phyloP scores from a whole-genome alignment of 768 basidiomycete genomes.

The Mycena floridula region DNA sequence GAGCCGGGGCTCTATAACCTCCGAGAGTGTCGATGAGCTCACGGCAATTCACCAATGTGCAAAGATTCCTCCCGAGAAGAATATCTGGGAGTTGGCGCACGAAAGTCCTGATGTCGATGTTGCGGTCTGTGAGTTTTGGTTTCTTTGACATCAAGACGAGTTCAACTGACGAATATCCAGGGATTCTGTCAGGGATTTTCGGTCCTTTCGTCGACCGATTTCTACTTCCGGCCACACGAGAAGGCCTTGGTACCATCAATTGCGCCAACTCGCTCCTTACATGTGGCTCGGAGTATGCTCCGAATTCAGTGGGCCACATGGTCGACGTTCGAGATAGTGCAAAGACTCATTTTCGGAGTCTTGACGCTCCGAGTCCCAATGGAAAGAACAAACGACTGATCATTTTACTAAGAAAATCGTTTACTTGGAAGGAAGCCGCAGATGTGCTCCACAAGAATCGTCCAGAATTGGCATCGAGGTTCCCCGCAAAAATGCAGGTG shows the following conservation, averaged over 20 bases:
- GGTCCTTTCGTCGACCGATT: conserved; percentile 13
- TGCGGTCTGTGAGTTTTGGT: conserved; percentile 9
- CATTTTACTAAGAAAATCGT: background rate
- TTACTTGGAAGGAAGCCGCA: conserved; percentile 4
- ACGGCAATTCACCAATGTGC: conserved; percentile 13
- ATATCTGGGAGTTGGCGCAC: conserved; percentile 17
- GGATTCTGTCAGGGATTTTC: conserved; percentile 13
- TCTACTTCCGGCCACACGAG: conserved; percentile 1
- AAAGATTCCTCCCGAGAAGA: conserved; percentile 19
- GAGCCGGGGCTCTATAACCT: conserved; percentile 5
- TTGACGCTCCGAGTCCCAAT: conserved; percentile 3
- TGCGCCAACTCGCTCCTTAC: conserved; percentile 3
- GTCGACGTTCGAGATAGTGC: conserved; percentile 12
- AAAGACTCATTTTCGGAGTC: conserved; percentile 6
- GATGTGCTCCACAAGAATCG: conserved; percentile 1
- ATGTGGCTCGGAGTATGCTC: background rate
- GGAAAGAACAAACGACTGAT: conserved; percentile 8
- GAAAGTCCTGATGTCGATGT: conserved; percentile 17
- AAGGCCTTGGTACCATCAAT: conserved; percentile 1
- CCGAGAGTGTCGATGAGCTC: conserved; percentile 1
- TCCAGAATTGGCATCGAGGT: conserved; percentile 4
- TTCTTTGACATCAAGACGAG: background rate
- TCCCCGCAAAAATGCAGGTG: conserved; percentile 1
- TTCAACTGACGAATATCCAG: no score
- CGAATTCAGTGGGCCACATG: conserved; percentile 2